Conservation (phyloP, 306 rosid species). For the Comarum palustre region DNA sequence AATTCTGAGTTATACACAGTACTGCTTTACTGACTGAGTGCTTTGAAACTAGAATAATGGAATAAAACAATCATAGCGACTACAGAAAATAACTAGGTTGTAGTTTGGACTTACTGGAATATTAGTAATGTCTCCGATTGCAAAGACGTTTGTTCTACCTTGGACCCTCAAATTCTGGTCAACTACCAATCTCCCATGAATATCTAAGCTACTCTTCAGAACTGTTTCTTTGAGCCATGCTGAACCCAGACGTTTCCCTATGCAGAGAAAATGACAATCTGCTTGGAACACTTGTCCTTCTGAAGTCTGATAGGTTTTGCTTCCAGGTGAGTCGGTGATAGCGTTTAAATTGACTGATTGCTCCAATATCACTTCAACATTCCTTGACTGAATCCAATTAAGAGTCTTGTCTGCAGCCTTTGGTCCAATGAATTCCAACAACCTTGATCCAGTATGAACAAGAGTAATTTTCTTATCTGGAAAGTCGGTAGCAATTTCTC, state of each 20-base stretch:
- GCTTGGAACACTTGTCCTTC: slow-evolving; percentile 54
- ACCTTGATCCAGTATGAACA: slow-evolving; percentile 66
- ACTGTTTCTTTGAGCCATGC: slow-evolving; percentile 63
- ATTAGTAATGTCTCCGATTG: slow-evolving; percentile 77
- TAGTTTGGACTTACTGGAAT: slow-evolving; percentile 50
- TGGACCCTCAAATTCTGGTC: slow-evolving; percentile 57
- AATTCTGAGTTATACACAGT: neutral
- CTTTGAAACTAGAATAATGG: neutral
- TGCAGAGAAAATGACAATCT: slow-evolving; percentile 66
- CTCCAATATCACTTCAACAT: slow-evolving; percentile 55
- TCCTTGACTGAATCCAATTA: slow-evolving; percentile 55
- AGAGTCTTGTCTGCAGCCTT: slow-evolving; percentile 58
- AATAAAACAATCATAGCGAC: neutral
- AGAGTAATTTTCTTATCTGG: slow-evolving; percentile 57
- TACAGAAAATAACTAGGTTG: neutral
- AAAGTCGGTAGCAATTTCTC: slow-evolving; percentile 72
- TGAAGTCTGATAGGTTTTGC: slow-evolving; percentile 47
- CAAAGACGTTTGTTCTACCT: slow-evolving; percentile 54
- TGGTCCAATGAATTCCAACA: slow-evolving; percentile 71
- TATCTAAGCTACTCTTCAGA: slow-evolving; percentile 44
- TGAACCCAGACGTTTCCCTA: slow-evolving; percentile 45
- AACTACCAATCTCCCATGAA: slow-evolving; percentile 58
- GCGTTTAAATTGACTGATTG: slow-evolving; percentile 39
- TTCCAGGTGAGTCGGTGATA: slow-evolving; percentile 28
- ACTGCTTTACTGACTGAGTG: neutral